A percentile compares a stretch with the other conserved stretches of the same genome.
Conservation (phyloP, 2,329 filamentous ascomycete species). For the Juglanconis sp. region DNA sequence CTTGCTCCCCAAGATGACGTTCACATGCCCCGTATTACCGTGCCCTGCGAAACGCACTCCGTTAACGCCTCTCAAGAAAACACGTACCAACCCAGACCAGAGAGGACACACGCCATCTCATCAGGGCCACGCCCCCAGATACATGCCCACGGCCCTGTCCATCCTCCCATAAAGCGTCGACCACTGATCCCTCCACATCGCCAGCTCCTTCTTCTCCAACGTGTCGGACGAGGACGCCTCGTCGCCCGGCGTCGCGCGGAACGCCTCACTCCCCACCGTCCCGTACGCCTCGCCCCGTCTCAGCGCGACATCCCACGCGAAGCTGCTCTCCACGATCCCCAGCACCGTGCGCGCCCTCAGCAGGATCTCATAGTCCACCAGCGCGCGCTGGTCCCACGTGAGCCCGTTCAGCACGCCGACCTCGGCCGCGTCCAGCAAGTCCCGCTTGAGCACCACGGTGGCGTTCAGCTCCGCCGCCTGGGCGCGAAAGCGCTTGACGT, state of each 20-base stretch:
- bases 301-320: slow-evolving; percentile 46
- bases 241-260: neutral
- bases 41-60: too few species aligned
- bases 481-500: slow-evolving; percentile 33
- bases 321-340: slow-evolving; percentile 42
- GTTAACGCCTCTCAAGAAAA: neutral
- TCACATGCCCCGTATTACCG: too few species aligned
- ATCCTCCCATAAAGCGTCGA: slow-evolving; percentile 29
- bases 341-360: slow-evolving; percentile 40
- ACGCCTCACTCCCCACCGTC: neutral
- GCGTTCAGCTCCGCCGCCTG: slow-evolving; percentile 35
- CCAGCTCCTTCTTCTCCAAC: slow-evolving; percentile 6
- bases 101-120: neutral
- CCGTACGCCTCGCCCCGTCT: slow-evolving; percentile 30
- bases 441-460: slow-evolving; percentile 39
- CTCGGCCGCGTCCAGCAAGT: slow-evolving; percentile 38
- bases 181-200: slow-evolving; percentile 31
- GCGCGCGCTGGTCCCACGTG: slow-evolving; percentile 46
- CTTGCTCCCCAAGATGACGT: too few species aligned
- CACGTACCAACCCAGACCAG: neutral
- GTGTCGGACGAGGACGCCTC: slow-evolving; percentile 7
- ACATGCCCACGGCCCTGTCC: slow-evolving; percentile 14
- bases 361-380: slow-evolving; percentile 51
- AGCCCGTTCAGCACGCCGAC: slow-evolving; percentile 32
- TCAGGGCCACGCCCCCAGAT: slow-evolving; percentile 16